Conservation (phyloP, 768 basidiomycete species). For the Hortiboletus campestris region DNA sequence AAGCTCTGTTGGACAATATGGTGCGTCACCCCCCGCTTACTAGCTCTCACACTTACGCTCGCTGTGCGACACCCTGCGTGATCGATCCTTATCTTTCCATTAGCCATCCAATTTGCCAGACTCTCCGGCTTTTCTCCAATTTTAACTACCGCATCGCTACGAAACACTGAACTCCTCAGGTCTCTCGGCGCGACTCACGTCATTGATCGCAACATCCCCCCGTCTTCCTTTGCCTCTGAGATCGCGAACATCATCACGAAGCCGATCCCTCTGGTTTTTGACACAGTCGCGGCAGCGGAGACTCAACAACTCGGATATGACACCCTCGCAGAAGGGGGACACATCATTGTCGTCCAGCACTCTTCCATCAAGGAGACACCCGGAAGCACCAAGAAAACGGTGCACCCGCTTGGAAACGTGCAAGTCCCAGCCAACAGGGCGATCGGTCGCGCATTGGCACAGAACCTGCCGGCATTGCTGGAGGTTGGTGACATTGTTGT, state of each 20-base stretch:
- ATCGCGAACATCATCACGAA: conserved; percentile 11
- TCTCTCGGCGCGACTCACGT: too few relatives aligned
- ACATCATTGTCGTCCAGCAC: conserved; percentile 14
- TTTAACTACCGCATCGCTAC: conserved; percentile 39
- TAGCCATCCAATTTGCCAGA: conserved; percentile 36
- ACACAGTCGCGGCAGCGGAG: conserved; percentile 28
- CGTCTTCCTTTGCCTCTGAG: conserved; percentile 12
- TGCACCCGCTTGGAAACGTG: conserved; percentile 12
- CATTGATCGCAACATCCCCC: conserved; percentile 13
- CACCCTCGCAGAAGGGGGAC: conserved; percentile 31
- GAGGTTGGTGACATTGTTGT: conserved; percentile 19
- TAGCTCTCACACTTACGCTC: conserved; percentile 4
- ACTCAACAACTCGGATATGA: conserved; percentile 37
- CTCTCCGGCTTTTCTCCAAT: conserved; percentile 38
- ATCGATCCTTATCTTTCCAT: background rate
- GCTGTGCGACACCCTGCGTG: background rate
- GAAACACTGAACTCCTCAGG: conserved; percentile 32
- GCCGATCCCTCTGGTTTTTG: conserved; percentile 19
- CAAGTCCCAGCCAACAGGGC: conserved; percentile 8
- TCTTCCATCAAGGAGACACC: conserved; percentile 10
- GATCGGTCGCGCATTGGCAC: conserved; percentile 13
- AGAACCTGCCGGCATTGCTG: conserved; percentile 7
- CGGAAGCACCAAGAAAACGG: conserved; percentile 17
- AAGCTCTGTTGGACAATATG: conserved; percentile 37
- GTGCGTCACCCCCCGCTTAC: conserved; percentile 31